Evolutionary conservation across 176 grass and related monocot species (phyloP).

Genomic region (Carex cristatella): DNA sequence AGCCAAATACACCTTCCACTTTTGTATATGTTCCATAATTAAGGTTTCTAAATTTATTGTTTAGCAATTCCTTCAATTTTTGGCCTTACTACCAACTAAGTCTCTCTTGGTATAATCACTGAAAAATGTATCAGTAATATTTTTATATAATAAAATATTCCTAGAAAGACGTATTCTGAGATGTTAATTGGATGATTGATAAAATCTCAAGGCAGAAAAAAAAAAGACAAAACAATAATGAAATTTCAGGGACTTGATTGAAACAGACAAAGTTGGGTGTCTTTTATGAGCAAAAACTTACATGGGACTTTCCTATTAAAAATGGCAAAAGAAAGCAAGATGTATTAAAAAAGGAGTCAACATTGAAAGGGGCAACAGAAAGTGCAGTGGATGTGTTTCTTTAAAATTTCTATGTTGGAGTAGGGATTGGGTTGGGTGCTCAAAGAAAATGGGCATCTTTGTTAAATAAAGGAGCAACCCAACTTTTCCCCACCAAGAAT

Average conservation of each 20-base stretch:
- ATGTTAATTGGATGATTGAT: not conserved
- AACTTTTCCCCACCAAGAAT: constrained; percentile 33
- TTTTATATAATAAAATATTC: not conserved
- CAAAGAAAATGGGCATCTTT: constrained; percentile 28
- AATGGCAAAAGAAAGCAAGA: not conserved
- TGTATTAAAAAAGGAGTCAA: constrained; percentile 21
- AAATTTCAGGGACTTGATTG: constrained; percentile 1
- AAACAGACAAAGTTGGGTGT: not conserved
- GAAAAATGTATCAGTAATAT: not conserved
- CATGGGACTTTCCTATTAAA: constrained; percentile 1
- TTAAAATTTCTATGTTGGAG: constrained; percentile 18
- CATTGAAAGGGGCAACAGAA: constrained; percentile 22
- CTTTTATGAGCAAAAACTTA: not conserved
- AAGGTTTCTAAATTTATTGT: not conserved
- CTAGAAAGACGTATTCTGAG: not conserved
- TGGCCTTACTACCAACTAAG: not conserved
- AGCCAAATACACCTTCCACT: not conserved
- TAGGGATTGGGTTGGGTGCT: constrained; percentile 16
- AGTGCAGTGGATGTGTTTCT: constrained; percentile 25
- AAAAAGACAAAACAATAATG: not conserved
- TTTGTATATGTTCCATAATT: not conserved
- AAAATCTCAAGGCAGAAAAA: not conserved
- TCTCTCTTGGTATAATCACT: not conserved
- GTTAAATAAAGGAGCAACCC: constrained; percentile 27
- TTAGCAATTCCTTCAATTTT: not conserved